phyloP scores from a whole-genome alignment of 1,284 basidiomycete species.

The Ceraceosorus guamensis region DNA sequence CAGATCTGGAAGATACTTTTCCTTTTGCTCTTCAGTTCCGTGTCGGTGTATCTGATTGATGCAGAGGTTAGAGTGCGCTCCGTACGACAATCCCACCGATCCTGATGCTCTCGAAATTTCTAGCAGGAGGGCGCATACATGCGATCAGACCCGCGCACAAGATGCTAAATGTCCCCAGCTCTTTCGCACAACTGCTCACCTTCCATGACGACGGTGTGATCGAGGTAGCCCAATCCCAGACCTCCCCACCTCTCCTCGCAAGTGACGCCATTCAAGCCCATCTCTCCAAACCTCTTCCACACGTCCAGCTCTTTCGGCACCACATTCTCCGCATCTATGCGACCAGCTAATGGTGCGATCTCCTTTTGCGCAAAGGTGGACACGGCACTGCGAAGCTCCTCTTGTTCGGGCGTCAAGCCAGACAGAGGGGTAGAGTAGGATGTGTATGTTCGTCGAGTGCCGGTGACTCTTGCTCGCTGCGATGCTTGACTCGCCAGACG shows the following conservation, averaged over 20 bases:
- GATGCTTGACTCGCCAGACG: too few species aligned
- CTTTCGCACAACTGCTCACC: conserved; percentile 8
- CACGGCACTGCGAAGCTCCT: conserved; percentile 30
- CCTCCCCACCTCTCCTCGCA: conserved; percentile 34
- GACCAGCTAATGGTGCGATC: conserved; percentile 17
- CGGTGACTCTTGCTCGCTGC: too few species aligned
- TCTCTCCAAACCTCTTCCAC: conserved; percentile 36
- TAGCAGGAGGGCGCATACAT: conserved; percentile 13
- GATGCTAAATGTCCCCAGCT: not conserved
- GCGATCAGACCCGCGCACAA: not conserved
- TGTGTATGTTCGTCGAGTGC: not conserved
- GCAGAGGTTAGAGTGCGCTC: conserved; percentile 60
- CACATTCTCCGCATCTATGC: conserved; percentile 28
- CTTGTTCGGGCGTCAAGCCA: conserved; percentile 23
- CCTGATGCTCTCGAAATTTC: conserved; percentile 81
- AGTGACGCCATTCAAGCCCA: conserved; percentile 39
- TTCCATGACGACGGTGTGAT: conserved; percentile 42
- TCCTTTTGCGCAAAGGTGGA: conserved; percentile 21
- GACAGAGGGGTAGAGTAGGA: conserved; percentile 33
- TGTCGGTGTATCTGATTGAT: conserved; percentile 69
- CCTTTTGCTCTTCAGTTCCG: conserved; percentile 76
- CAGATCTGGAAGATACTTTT: conserved; percentile 77
- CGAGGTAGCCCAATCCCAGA: conserved; percentile 32
- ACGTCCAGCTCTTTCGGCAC: conserved; percentile 21
- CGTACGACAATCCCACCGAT: conserved; percentile 83